phyloP scores from a whole-genome alignment of 306 rosid genomes.

The Vicia villosa region DNA sequence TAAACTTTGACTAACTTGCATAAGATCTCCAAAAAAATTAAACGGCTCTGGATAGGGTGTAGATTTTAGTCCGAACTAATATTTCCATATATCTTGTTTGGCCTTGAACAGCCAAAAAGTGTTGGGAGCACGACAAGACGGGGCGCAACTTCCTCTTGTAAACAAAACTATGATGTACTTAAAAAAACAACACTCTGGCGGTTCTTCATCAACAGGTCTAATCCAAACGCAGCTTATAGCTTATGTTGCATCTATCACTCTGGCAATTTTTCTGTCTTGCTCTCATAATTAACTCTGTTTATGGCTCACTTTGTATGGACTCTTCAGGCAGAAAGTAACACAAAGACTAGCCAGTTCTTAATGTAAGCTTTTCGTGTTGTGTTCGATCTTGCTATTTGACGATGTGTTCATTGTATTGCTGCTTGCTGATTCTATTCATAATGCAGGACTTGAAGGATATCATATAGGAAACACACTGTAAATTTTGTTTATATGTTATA shows the following conservation, averaged over 20 bases:
- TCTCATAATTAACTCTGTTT: slow-evolving; percentile 28
- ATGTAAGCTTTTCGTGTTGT: slow-evolving; percentile 28
- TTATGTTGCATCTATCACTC: slow-evolving; percentile 33
- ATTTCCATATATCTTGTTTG: background rate
- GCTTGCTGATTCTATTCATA: slow-evolving; percentile 33
- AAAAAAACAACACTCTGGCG: slow-evolving; percentile 39
- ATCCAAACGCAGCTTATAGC: slow-evolving; percentile 37
- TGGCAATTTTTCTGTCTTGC: slow-evolving; percentile 38
- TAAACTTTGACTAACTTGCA: too few species aligned
- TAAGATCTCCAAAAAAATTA: too few species aligned
- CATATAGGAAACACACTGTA: slow-evolving; percentile 44
- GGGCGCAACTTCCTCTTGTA: slow-evolving; percentile 71
- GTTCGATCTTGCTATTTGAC: slow-evolving; percentile 21
- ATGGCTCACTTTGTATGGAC: slow-evolving; percentile 29
- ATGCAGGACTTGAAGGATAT: slow-evolving; percentile 42
- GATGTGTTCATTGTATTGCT: background rate
- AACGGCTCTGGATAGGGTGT: too few species aligned
- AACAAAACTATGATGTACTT: slow-evolving; percentile 92
- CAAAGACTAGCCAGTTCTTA: slow-evolving; percentile 15
- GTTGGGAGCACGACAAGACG: slow-evolving; percentile 78
- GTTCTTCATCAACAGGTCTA: slow-evolving; percentile 48
- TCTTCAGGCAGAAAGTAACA: slow-evolving; percentile 45
- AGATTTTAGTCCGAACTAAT: too few species aligned
- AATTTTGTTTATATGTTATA: slow-evolving; percentile 26
- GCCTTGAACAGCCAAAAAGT: slow-evolving; percentile 64